Conservation (phyloP, 306 rosid genomes). For the Acacia crassicarpa region DNA sequence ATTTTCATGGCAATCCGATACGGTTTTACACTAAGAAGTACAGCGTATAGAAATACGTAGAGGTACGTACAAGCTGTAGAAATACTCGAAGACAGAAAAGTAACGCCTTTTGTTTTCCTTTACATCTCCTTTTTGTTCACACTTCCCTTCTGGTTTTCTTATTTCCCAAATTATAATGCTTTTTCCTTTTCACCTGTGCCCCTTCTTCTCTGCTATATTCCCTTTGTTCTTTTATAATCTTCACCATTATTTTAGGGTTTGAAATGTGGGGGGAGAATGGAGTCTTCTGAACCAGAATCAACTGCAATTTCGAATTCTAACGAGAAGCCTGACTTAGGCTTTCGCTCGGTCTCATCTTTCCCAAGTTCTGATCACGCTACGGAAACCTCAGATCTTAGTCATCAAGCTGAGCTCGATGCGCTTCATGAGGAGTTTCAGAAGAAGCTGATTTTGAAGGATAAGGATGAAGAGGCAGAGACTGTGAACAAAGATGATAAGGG, state of each 20-base stretch:
- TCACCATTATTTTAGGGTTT: constrained; percentile 59
- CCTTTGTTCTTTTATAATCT: not conserved
- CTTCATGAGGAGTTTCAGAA: constrained; percentile 30
- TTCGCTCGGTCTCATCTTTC: constrained; percentile 25
- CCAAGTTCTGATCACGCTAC: constrained; percentile 43
- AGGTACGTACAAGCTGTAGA: not conserved
- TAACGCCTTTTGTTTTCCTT: not conserved
- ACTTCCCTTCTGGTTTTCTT: constrained; percentile 5
- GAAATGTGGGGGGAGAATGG: constrained; percentile 85
- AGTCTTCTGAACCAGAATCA: constrained; percentile 44
- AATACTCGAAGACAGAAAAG: not conserved
- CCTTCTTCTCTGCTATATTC: not conserved
- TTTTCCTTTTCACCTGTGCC: not conserved
- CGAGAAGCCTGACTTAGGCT: constrained; percentile 27
- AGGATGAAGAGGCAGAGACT: constrained; percentile 20
- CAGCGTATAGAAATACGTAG: not conserved
- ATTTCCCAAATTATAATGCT: not conserved
- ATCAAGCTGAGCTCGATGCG: constrained; percentile 24
- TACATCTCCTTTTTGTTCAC: not conserved
- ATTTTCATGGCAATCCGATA: not conserved
- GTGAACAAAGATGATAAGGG: constrained; percentile 27
- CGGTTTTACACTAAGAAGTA: not conserved
- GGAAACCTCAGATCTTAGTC: constrained; percentile 41
- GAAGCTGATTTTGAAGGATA: constrained; percentile 45
- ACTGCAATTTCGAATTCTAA: constrained; percentile 24